Conservation (phyloP, 2,329 filamentous ascomycete genomes). For the Aspergillus fumigatus region DNA sequence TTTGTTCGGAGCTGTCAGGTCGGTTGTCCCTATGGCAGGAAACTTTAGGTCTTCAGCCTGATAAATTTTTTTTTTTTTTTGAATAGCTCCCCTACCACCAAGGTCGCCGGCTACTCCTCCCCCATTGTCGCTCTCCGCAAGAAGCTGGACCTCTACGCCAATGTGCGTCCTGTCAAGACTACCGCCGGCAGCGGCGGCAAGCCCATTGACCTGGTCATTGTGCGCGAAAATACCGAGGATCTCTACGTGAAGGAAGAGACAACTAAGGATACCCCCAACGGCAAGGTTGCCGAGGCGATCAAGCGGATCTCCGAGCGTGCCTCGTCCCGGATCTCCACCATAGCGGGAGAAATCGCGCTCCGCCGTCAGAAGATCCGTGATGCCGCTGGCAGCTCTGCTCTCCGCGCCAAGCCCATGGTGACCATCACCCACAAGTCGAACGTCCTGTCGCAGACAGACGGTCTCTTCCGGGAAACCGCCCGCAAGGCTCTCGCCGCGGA, state of each 20-base stretch:
- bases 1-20: constrained; percentile 89
- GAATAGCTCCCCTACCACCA: constrained; percentile 71
- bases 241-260: constrained; percentile 96
- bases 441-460: constrained; percentile 92
- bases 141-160: constrained; percentile 90
- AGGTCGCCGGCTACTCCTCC: constrained; percentile 91
- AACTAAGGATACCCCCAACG: constrained; percentile 66
- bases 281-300: constrained; percentile 92
- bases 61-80: too few species aligned
- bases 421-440: constrained; percentile 99
- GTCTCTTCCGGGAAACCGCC: constrained; percentile 81
- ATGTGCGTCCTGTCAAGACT: constrained; percentile 92
- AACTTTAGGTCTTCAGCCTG: background rate
- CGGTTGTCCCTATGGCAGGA: constrained; percentile 7
- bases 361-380: constrained; percentile 77
- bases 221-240: constrained; percentile 98
- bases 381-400: constrained; percentile 40
- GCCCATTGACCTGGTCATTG: constrained; percentile 94
- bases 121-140: constrained; percentile 97
- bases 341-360: constrained; percentile 91
- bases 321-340: constrained; percentile 78
- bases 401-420: constrained; percentile 67
- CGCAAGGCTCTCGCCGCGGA: constrained; percentile 65
- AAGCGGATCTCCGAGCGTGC: constrained; percentile 92
- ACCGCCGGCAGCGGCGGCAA: constrained; percentile 49